Percentiles rank a stretch among this genome's conserved stretches.
These are phyloP conservation scores for Stygiomarasmius scandens DNA, from an alignment of 1,284 basidiomycete species.

Conservation along the genomic window DNA sequence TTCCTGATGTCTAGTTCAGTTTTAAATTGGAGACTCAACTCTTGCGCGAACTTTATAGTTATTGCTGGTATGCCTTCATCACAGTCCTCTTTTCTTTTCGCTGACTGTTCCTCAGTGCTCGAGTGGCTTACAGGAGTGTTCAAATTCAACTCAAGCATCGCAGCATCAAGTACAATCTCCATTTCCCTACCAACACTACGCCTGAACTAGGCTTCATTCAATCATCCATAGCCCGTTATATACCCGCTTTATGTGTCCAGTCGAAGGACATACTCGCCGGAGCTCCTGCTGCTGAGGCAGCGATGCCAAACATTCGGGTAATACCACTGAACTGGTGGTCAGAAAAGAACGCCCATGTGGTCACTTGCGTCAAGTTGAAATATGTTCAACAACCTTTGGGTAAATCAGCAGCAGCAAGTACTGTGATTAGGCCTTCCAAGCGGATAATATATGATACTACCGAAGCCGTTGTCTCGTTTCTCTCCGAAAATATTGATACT, in stretches of 20 bases:
- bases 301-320: slow-evolving; percentile 88
- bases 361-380: slow-evolving; percentile 86
- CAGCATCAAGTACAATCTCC: slow-evolving; percentile 76
- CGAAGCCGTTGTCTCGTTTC: slow-evolving; percentile 84
- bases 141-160: slow-evolving; percentile 86
- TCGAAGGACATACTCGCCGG: slow-evolving; percentile 80
- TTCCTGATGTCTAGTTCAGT: slow-evolving; percentile 34
- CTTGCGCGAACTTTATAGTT: slow-evolving; percentile 74
- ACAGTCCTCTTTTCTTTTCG: neutral
- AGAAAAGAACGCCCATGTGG: slow-evolving; percentile 72
- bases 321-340: slow-evolving; percentile 92
- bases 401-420: slow-evolving; percentile 59
- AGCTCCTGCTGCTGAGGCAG: slow-evolving; percentile 83
- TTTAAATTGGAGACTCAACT: slow-evolving; percentile 72
- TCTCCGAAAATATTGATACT: slow-evolving; percentile 82
- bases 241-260: slow-evolving; percentile 83
- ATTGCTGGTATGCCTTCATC: slow-evolving; percentile 64
- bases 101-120: slow-evolving; percentile 56
- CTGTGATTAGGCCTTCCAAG: slow-evolving; percentile 76
- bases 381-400: slow-evolving; percentile 85
- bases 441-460: slow-evolving; percentile 86
- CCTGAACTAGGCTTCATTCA: slow-evolving; percentile 58
- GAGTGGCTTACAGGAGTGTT: slow-evolving; percentile 87
- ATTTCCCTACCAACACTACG: slow-evolving; percentile 59
- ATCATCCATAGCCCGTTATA: slow-evolving; percentile 70